These are phyloP conservation scores for Rhododendron vialii DNA, from an alignment of 148 eudicot genomes.

Conservation along the genomic window DNA sequence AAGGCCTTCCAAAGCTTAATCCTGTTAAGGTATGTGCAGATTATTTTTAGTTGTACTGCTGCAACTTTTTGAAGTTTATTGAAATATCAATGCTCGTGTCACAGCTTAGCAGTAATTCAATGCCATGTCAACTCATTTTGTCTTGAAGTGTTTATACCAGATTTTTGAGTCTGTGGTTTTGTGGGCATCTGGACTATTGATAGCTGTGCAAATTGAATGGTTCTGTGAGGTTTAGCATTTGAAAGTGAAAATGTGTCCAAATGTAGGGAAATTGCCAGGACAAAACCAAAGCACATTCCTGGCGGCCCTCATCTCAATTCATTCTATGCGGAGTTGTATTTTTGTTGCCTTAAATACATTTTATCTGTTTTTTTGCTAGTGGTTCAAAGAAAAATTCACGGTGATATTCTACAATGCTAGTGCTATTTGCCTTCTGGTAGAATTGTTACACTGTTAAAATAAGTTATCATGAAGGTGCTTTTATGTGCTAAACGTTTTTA, in stretches of 20 bases:
- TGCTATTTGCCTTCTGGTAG: background rate
- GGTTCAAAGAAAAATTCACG: background rate
- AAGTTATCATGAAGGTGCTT: background rate
- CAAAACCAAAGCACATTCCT: background rate
- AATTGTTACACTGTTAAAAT: background rate
- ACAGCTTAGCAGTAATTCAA: background rate
- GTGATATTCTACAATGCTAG: background rate
- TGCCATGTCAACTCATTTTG: background rate
- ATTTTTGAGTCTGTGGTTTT: background rate
- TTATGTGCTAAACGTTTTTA: background rate
- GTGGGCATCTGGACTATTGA: background rate
- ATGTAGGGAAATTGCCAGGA: background rate
- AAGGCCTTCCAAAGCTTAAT: slow-evolving; percentile 93
- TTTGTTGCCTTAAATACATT: background rate
- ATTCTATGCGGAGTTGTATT: background rate
- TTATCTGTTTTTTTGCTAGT: background rate
- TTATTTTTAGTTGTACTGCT: background rate
- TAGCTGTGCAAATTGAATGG: background rate
- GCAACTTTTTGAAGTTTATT: background rate
- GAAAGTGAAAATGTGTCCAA: slow-evolving; percentile 3
- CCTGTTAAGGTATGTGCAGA: slow-evolving; percentile 70
- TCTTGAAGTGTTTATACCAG: background rate
- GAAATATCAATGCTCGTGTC: background rate
- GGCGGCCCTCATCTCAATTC: background rate
- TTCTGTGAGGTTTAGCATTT: background rate